Conservation (phyloP, 352 stramenopile species). For the Elongisporangium undulatum region DNA sequence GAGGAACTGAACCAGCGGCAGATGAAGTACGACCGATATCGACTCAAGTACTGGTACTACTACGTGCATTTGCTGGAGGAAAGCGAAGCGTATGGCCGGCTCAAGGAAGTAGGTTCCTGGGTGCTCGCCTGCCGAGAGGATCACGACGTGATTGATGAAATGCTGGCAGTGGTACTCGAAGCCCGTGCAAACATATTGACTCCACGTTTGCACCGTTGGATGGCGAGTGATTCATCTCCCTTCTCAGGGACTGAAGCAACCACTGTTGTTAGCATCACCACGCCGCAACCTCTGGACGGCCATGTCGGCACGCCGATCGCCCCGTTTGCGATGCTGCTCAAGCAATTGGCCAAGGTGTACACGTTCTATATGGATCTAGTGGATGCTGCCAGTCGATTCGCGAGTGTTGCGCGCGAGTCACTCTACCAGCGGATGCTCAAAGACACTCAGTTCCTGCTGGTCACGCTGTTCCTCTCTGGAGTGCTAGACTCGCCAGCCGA, state of each 20-base stretch:
- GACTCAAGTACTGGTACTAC: constrained; percentile 77
- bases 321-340: constrained; percentile 18
- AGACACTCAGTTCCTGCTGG: constrained; percentile 36
- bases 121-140: constrained; percentile 79
- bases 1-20: constrained; percentile 80
- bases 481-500: constrained; percentile 13
- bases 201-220: background rate
- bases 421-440: constrained; percentile 23
- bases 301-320: background rate
- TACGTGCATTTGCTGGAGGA: constrained; percentile 54
- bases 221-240: background rate
- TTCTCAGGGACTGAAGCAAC: background rate
- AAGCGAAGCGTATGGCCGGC: constrained; percentile 38
- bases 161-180: constrained; percentile 49
- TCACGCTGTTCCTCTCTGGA: constrained; percentile 30
- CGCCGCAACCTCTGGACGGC: background rate
- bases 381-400: constrained; percentile 15
- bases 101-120: constrained; percentile 72
- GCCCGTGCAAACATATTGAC: constrained; percentile 39
- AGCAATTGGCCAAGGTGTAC: constrained; percentile 62
- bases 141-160: constrained; percentile 74
- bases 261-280: background rate
- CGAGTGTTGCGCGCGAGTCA: background rate
- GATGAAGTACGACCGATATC: constrained; percentile 73
- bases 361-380: constrained; percentile 51